These are phyloP conservation scores for Athelia psychrophila DNA, from an alignment of 1,284 basidiomycete species.

Conservation along the genomic window DNA sequence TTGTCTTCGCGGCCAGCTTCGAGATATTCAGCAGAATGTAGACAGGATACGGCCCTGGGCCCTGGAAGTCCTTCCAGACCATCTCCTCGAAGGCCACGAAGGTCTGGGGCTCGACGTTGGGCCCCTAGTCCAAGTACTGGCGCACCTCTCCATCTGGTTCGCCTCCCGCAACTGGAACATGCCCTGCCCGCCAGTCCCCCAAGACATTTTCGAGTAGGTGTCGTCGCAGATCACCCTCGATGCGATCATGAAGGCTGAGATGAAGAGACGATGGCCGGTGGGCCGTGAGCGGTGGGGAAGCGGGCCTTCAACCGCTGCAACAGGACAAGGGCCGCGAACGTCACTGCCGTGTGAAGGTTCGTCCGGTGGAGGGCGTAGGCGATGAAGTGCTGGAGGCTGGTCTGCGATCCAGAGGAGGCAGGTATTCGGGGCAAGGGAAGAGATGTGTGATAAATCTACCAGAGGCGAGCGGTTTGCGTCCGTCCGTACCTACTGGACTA, in stretches of 20 bases:
- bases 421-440: conserved; percentile 70
- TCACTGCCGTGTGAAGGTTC: conserved; percentile 78
- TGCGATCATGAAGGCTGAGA: conserved; percentile 93
- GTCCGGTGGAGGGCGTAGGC: conserved; percentile 91
- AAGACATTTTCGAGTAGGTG: conserved; percentile 95
- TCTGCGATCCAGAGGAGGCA: conserved; percentile 47
- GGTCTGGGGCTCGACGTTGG: conserved; percentile 71
- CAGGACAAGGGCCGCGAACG: conserved; percentile 82
- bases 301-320: conserved; percentile 86
- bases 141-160: conserved; percentile 98
- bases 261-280: conserved; percentile 88
- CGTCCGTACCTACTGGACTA: too few species aligned
- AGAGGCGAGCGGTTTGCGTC: too few species aligned
- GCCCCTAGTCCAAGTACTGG: conserved; percentile 88
- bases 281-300: conserved; percentile 92
- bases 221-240: conserved; percentile 93
- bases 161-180: conserved; percentile 90
- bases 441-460: conserved; percentile 79
- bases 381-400: conserved; percentile 77
- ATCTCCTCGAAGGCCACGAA: conserved; percentile 62
- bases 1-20: conserved; percentile 34
- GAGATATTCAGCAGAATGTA: conserved; percentile 49
- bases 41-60: conserved; percentile 50
- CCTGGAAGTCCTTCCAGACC: conserved; percentile 61
- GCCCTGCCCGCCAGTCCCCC: conserved; percentile 90